phyloP scores from a whole-genome alignment of 2,329 filamentous ascomycete genomes.

The Arthroderma sp. region DNA sequence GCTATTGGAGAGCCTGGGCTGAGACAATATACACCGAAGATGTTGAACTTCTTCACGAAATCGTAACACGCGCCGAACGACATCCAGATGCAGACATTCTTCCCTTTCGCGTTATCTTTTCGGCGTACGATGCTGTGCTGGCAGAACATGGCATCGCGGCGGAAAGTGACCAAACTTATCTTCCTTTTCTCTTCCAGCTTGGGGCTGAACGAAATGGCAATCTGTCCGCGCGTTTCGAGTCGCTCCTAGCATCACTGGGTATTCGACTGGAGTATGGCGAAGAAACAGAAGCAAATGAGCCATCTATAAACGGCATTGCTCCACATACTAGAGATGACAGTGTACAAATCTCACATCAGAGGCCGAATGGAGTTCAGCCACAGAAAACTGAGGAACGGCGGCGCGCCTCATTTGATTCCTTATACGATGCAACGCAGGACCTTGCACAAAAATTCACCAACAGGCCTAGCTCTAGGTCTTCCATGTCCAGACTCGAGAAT shows the following conservation, averaged over 20 bases:
- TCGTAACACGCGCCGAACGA: slow-evolving; percentile 59
- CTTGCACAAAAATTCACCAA: slow-evolving; percentile 34
- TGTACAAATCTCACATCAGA: neutral
- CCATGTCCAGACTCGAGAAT: slow-evolving; percentile 31
- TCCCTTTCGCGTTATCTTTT: slow-evolving; percentile 66
- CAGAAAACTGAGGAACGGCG: slow-evolving; percentile 15
- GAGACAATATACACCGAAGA: slow-evolving; percentile 39
- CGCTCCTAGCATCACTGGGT: slow-evolving; percentile 55
- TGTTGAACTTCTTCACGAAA: slow-evolving; percentile 64
- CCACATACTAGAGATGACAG: neutral
- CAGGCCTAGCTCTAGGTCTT: slow-evolving; percentile 33
- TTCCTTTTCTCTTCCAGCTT: slow-evolving; percentile 68
- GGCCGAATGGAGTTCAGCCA: slow-evolving; percentile 6
- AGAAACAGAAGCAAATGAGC: slow-evolving; percentile 22
- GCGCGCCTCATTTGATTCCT: slow-evolving; percentile 44
- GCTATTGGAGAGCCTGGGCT: slow-evolving; percentile 3
- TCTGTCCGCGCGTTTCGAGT: slow-evolving; percentile 58
- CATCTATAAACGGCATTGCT: slow-evolving; percentile 4
- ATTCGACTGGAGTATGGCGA: slow-evolving; percentile 55
- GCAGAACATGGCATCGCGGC: slow-evolving; percentile 55
- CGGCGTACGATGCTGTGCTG: slow-evolving; percentile 67
- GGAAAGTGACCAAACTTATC: slow-evolving; percentile 63
- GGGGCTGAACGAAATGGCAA: slow-evolving; percentile 46
- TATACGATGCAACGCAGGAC: slow-evolving; percentile 42
- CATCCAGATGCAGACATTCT: slow-evolving; percentile 52